phyloP scores from a whole-genome alignment of 2,329 filamentous ascomycete species.

The Colletotrichum horii region DNA sequence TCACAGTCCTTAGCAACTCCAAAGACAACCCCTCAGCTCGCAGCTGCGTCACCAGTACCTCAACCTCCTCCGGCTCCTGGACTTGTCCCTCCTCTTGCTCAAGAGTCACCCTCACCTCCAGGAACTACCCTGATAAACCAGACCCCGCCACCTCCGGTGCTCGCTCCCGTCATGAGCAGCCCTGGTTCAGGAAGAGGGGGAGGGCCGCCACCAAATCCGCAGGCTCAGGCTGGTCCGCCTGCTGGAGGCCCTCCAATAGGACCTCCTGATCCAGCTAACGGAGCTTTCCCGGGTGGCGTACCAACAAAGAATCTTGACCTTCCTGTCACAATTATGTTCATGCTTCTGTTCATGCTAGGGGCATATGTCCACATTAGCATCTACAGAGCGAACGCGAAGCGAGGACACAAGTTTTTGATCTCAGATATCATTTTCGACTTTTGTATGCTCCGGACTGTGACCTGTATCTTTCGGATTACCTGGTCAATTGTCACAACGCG shows the following conservation, averaged over 20 bases:
- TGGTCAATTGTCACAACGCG: conserved; percentile 33
- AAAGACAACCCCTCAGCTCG: not conserved
- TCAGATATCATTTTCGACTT: conserved; percentile 41
- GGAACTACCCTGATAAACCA: not conserved
- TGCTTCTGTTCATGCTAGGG: conserved; percentile 27
- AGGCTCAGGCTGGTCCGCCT: not conserved
- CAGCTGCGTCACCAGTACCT: not conserved
- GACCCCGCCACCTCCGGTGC: not conserved
- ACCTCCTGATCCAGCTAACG: conserved; percentile 9
- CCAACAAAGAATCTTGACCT: conserved; percentile 25
- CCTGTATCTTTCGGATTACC: conserved; percentile 38
- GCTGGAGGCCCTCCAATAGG: not conserved
- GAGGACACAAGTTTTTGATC: conserved; percentile 42
- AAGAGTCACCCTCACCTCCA: not conserved
- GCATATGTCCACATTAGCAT: conserved; percentile 28
- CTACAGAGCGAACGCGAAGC: conserved; percentile 31
- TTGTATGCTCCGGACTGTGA: conserved; percentile 37
- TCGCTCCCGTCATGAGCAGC: not conserved
- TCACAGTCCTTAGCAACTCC: not conserved
- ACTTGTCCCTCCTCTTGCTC: not conserved
- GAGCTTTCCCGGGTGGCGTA: conserved; percentile 13
- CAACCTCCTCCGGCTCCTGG: not conserved
- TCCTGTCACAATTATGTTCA: conserved; percentile 27
- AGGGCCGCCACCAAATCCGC: not conserved
- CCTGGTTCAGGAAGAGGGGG: not conserved